These are phyloP conservation scores for Mrakia blollopis DNA, from an alignment of 768 basidiomycete species.

Conservation along the genomic window DNA sequence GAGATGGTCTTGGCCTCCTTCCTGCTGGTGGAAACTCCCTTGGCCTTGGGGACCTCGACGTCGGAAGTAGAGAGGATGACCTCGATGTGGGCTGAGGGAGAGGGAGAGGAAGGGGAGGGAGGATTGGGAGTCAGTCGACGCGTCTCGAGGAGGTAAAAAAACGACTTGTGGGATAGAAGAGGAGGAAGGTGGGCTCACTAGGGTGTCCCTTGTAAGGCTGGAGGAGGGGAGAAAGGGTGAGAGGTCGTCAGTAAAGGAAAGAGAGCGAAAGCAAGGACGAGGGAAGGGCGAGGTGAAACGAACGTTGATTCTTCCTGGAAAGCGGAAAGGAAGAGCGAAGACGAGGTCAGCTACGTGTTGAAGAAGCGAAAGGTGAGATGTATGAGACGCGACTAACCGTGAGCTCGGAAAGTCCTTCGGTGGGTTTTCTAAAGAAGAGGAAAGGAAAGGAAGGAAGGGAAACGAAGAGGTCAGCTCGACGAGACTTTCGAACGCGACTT, in stretches of 20 bases:
- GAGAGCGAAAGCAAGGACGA: too few relatives aligned
- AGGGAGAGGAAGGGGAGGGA: background rate
- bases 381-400: constrained; percentile 37
- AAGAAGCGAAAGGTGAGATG: too few relatives aligned
- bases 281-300: too few relatives aligned
- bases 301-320: constrained; percentile 51
- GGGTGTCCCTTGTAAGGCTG: constrained; percentile 94
- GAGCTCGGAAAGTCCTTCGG: constrained; percentile 88
- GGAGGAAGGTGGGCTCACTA: constrained; percentile 36
- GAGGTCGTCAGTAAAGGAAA: too few relatives aligned
- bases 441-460: background rate
- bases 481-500: background rate
- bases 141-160: background rate
- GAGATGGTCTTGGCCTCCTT: constrained; percentile 23
- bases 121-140: background rate
- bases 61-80: constrained; percentile 71
- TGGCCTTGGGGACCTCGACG: constrained; percentile 83
- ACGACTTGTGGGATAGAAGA: background rate
- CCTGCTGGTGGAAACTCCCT: constrained; percentile 45
- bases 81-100: constrained; percentile 66
- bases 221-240: too few relatives aligned
- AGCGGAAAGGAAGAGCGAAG: too few relatives aligned
- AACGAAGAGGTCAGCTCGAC: background rate
- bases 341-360: too few relatives aligned
- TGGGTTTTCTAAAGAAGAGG: constrained; percentile 71